These are phyloP conservation scores for Chrysanthemum makinoi DNA, from an alignment of 129 eudicot species.

Conservation along the genomic window DNA sequence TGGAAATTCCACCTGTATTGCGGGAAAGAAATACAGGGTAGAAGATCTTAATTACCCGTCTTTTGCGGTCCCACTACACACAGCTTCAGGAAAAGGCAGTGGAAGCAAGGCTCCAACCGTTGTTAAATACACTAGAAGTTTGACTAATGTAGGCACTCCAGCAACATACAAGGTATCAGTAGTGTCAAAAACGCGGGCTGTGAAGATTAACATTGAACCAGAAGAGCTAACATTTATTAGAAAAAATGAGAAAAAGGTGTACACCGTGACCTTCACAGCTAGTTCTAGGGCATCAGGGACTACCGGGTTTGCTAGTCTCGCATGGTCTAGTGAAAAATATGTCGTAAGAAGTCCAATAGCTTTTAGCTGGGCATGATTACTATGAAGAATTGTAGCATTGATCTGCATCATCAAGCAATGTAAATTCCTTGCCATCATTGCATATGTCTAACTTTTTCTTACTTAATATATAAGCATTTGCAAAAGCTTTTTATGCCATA, in stretches of 20 bases:
- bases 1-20: slow-evolving; percentile 33
- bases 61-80: slow-evolving; percentile 30
- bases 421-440: too few species aligned
- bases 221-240: slow-evolving; percentile 41
- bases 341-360: slow-evolving; percentile 65
- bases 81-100: slow-evolving; percentile 28
- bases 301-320: slow-evolving; percentile 44
- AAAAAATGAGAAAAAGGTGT: slow-evolving; percentile 51
- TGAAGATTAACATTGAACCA: slow-evolving; percentile 57
- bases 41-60: slow-evolving; percentile 40
- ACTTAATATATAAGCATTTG: too few species aligned
- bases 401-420: too few species aligned
- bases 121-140: slow-evolving; percentile 57
- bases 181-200: slow-evolving; percentile 35
- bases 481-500: too few species aligned
- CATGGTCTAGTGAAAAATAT: slow-evolving; percentile 60
- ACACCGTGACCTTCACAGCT: slow-evolving; percentile 67
- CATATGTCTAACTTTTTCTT: too few species aligned
- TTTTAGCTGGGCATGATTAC: slow-evolving; percentile 59
- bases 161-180: slow-evolving; percentile 59
- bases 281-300: slow-evolving; percentile 67
- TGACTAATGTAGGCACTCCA: slow-evolving; percentile 71
- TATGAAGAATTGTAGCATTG: not conserved
- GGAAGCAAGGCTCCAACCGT: slow-evolving; percentile 26
- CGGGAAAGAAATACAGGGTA: slow-evolving; percentile 36